These are phyloP conservation scores for Quambalaria eucalypti DNA, from an alignment of 1,284 basidiomycete genomes.

Conservation along the genomic window DNA sequence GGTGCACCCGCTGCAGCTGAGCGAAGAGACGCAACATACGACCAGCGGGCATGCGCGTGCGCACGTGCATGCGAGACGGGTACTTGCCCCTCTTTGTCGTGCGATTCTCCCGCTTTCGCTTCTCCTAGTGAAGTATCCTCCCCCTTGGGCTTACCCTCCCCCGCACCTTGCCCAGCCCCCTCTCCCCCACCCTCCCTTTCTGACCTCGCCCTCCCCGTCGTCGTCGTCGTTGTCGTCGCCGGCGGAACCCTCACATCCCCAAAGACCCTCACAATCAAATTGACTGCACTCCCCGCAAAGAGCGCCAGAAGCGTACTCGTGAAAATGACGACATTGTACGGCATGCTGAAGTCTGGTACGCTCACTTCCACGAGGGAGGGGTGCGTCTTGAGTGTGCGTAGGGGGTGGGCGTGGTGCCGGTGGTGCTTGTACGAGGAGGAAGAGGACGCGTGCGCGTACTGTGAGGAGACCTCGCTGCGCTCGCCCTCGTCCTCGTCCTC, in stretches of 20 bases:
- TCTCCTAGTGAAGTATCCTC: too few species aligned
- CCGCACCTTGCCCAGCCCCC: too few species aligned
- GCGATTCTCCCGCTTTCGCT: too few species aligned
- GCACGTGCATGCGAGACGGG: too few species aligned
- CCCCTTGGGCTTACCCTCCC: too few species aligned
- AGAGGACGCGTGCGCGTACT: not conserved
- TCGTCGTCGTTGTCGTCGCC: not conserved
- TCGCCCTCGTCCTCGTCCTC: not conserved
- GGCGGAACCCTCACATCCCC: slow-evolving; percentile 20
- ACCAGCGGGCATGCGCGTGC: too few species aligned
- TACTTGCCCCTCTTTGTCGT: too few species aligned
- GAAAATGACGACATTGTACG: slow-evolving; percentile 65
- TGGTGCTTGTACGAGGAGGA: too few species aligned
- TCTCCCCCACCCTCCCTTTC: too few species aligned
- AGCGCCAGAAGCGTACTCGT: slow-evolving; percentile 55
- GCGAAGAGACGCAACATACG: too few species aligned
- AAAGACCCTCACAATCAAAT: slow-evolving; percentile 73
- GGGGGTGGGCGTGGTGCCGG: not conserved
- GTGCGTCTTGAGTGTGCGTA: slow-evolving; percentile 51
- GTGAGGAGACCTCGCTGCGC: not conserved
- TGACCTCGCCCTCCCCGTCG: not conserved
- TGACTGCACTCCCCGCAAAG: slow-evolving; percentile 86
- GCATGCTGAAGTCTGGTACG: slow-evolving; percentile 97
- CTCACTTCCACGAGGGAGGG: slow-evolving; percentile 78
- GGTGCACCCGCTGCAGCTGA: too few species aligned